These are phyloP conservation scores for Pulveroboletus sp. DNA, from an alignment of 1,284 basidiomycete species.

Conservation along the genomic window DNA sequence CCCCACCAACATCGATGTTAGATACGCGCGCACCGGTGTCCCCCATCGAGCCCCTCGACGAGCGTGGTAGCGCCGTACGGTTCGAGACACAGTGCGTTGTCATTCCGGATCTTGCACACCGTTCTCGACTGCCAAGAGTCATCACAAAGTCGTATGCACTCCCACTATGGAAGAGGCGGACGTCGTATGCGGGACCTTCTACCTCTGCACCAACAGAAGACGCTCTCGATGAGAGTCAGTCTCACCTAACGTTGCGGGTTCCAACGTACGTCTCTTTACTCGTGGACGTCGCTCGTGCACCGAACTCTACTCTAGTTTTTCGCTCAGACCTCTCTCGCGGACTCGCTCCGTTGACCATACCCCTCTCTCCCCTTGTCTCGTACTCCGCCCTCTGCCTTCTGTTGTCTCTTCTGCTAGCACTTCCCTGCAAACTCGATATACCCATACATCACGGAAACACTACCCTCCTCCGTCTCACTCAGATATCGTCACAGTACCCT, in stretches of 20 bases:
- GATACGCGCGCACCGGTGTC: not conserved
- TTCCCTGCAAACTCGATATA: slow-evolving; percentile 1
- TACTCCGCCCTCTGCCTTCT: slow-evolving; percentile 40
- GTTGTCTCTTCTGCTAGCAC: slow-evolving; percentile 3
- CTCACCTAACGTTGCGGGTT: slow-evolving; percentile 53
- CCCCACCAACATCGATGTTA: slow-evolving; percentile 17
- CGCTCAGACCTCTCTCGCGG: slow-evolving; percentile 39
- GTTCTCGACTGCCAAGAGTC: slow-evolving; percentile 47
- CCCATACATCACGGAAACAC: slow-evolving; percentile 13
- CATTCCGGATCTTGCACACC: slow-evolving; percentile 53
- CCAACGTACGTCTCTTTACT: slow-evolving; percentile 48
- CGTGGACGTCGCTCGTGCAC: not conserved
- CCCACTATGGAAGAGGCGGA: slow-evolving; percentile 57
- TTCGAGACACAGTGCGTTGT: slow-evolving; percentile 68
- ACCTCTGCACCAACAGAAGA: slow-evolving; percentile 19
- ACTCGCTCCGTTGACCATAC: slow-evolving; percentile 33
- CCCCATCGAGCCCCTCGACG: slow-evolving; percentile 18
- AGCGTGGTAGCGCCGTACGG: slow-evolving; percentile 46
- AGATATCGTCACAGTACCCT: slow-evolving; percentile 48
- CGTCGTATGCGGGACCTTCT: slow-evolving; percentile 25
- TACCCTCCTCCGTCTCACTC: slow-evolving; percentile 23
- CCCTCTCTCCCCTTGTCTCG: slow-evolving; percentile 48
- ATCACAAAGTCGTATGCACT: slow-evolving; percentile 62
- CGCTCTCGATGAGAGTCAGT: slow-evolving; percentile 38
- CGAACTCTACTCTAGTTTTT: slow-evolving; percentile 35